These are phyloP conservation scores for Coemansia reversa DNA, from an alignment of 192 early-diverging fungal genomes.

Conservation along the genomic window DNA sequence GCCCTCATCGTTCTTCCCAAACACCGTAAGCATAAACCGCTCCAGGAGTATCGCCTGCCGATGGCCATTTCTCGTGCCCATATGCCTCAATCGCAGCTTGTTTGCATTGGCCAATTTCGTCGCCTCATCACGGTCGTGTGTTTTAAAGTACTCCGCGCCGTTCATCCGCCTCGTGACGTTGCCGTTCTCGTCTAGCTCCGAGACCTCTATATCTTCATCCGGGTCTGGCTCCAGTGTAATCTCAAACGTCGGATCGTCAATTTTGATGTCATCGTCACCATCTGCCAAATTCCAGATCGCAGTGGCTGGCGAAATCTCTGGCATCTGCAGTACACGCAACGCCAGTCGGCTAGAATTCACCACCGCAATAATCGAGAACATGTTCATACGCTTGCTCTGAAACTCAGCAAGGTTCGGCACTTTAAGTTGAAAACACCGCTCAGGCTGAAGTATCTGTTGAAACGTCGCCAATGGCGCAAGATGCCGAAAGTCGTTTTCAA, in stretches of 20 bases:
- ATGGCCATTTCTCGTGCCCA: conserved; percentile 24
- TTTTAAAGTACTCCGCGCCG: conserved; percentile 47
- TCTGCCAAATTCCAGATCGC: conserved; percentile 40
- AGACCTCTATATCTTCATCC: conserved; percentile 33
- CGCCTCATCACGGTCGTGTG: conserved; percentile 40
- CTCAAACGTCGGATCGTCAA: conserved; percentile 41
- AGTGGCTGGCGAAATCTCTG: conserved; percentile 35
- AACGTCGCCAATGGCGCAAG: conserved; percentile 51
- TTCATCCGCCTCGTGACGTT: conserved; percentile 14
- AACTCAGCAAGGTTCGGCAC: conserved; percentile 52
- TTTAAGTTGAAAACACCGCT: conserved; percentile 56
- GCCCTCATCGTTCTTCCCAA: conserved; percentile 38
- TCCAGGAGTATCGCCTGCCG: conserved; percentile 47
- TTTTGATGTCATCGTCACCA: conserved; percentile 32
- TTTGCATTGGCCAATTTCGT: conserved; percentile 4
- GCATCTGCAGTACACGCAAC: conserved; percentile 46
- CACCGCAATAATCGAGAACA: conserved; percentile 55
- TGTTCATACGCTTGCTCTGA: conserved; percentile 54
- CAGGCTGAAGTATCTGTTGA: conserved; percentile 54
- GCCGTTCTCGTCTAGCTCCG: conserved; percentile 26
- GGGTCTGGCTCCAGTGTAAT: conserved; percentile 35
- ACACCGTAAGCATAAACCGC: conserved; percentile 54
- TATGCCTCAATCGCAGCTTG: conserved; percentile 29
- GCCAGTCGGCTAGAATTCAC: conserved; percentile 44
- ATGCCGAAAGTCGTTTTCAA: conserved; percentile 50